These are phyloP conservation scores for Pachysandra terminalis DNA, from an alignment of 164 flowering plant species.

Conservation along the genomic window DNA sequence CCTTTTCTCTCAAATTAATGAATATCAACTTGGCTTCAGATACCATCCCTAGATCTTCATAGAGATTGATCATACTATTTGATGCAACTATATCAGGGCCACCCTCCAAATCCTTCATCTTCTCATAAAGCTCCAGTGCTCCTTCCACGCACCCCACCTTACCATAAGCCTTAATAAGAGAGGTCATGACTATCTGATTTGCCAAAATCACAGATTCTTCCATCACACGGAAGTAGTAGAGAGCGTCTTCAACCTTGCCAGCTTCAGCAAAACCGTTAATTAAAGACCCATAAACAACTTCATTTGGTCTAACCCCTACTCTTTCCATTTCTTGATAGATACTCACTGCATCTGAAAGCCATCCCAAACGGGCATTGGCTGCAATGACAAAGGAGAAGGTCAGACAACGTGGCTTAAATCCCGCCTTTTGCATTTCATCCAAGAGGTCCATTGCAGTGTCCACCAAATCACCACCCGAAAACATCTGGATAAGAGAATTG, in stretches of 20 bases:
- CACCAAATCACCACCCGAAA: constrained; percentile 55
- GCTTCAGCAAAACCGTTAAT: constrained; percentile 79
- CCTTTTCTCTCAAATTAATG: constrained; percentile 44
- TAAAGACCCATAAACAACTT: constrained; percentile 74
- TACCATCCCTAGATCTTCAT: constrained; percentile 72
- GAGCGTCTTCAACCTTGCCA: constrained; percentile 71
- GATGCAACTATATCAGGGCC: constrained; percentile 80
- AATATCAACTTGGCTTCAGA: constrained; percentile 68
- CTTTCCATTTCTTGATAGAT: constrained; percentile 55
- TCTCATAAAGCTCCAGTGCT: constrained; percentile 55
- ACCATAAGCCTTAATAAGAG: constrained; percentile 78
- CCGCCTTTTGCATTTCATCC: constrained; percentile 65
- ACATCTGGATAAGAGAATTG: constrained; percentile 84
- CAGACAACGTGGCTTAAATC: constrained; percentile 57
- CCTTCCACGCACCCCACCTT: constrained; percentile 62
- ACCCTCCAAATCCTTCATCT: constrained; percentile 50
- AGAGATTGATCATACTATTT: constrained; percentile 73
- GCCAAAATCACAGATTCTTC: constrained; percentile 54
- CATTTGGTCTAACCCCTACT: constrained; percentile 71
- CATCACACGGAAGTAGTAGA: constrained; percentile 58
- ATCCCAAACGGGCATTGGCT: constrained; percentile 50
- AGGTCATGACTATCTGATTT: constrained; percentile 71
- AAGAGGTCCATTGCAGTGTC: constrained; percentile 55
- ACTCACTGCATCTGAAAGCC: constrained; percentile 59
- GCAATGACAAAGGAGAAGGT: constrained; percentile 79